These are phyloP conservation scores for Arthrobotrys musiformis DNA, from an alignment of 2,329 filamentous ascomycete species.

Conservation along the genomic window DNA sequence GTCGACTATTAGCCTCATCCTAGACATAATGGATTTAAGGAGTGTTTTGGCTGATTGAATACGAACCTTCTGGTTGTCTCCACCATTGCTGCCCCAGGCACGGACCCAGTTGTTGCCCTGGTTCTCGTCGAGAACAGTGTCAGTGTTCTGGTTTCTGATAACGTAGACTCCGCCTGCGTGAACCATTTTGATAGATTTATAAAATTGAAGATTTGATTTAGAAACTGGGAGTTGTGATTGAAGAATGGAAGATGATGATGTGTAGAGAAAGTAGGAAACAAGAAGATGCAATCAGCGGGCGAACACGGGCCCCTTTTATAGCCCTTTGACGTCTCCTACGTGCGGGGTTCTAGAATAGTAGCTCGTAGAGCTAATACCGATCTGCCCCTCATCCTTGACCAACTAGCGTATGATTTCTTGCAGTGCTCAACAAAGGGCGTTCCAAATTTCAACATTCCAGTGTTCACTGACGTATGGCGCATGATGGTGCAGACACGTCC, in stretches of 20 bases:
- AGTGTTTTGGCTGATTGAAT: not conserved
- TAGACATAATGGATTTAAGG: not conserved
- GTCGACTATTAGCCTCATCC: not conserved
- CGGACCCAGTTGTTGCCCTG: conserved; percentile 30
- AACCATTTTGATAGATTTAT: conserved; percentile 30
- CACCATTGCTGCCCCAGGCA: conserved; percentile 19
- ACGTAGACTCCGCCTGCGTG: conserved; percentile 16
- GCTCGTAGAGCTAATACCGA: not conserved
- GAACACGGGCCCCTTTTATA: conserved; percentile 1
- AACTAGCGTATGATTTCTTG: conserved; percentile 8
- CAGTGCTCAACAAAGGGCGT: not conserved
- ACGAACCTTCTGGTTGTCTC: conserved; percentile 26
- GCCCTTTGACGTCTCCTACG: not conserved
- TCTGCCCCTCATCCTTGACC: not conserved
- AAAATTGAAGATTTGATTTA: not conserved
- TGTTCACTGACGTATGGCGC: conserved; percentile 14
- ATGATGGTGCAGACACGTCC: conserved; percentile 7
- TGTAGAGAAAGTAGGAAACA: not conserved
- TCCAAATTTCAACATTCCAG: conserved; percentile 18
- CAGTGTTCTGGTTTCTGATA: conserved; percentile 23
- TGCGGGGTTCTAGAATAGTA: conserved; percentile 8
- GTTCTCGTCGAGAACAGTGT: conserved; percentile 32
- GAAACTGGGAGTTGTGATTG: not conserved
- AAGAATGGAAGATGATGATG: not conserved
- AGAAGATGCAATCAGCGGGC: not conserved